Evolutionary conservation across 441 rosid genomes (phyloP).

Genomic region (Omphalea diandra): DNA sequence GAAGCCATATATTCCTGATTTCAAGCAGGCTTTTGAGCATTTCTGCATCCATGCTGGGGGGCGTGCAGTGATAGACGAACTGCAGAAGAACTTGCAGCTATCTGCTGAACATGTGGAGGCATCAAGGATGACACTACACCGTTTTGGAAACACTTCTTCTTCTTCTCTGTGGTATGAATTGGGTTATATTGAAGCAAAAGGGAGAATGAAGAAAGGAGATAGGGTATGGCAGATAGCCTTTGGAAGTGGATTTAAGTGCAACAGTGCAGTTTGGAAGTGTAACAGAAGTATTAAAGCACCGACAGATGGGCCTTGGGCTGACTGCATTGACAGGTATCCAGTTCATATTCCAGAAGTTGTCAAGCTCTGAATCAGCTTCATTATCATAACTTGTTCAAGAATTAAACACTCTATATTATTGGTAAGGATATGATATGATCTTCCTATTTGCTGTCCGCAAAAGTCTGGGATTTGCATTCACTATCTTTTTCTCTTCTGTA

Average conservation of each 20-base stretch:
- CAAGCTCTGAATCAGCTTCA: constrained; percentile 47
- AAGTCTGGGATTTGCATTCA: constrained; percentile 16
- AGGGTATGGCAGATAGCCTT: constrained; percentile 93
- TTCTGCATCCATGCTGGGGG: constrained; percentile 98
- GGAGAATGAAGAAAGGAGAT: constrained; percentile 82
- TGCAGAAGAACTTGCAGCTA: constrained; percentile 82
- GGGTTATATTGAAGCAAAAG: constrained; percentile 77
- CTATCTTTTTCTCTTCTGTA: neutral
- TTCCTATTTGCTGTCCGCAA: neutral
- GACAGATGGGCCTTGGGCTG: constrained; percentile 72
- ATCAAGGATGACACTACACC: constrained; percentile 84
- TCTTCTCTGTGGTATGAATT: constrained; percentile 91
- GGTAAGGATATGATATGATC: neutral
- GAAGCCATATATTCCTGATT: constrained; percentile 95
- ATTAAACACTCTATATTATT: neutral
- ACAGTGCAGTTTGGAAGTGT: constrained; percentile 95
- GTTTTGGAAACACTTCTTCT: constrained; percentile 92
- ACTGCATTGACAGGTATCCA: constrained; percentile 79
- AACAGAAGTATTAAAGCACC: constrained; percentile 60
- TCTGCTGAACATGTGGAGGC: constrained; percentile 88
- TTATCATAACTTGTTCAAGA: too few relatives aligned
- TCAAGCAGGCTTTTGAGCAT: constrained; percentile 92
- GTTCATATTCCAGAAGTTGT: constrained; percentile 91
- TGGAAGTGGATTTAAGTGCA: constrained; percentile 97
- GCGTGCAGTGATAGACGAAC: constrained; percentile 86